Percentiles rank a stretch among this genome's conserved stretches.
phyloP scores from a whole-genome alignment of 495 filamentous ascomycete genomes.

The Penicillium pancosmium region DNA sequence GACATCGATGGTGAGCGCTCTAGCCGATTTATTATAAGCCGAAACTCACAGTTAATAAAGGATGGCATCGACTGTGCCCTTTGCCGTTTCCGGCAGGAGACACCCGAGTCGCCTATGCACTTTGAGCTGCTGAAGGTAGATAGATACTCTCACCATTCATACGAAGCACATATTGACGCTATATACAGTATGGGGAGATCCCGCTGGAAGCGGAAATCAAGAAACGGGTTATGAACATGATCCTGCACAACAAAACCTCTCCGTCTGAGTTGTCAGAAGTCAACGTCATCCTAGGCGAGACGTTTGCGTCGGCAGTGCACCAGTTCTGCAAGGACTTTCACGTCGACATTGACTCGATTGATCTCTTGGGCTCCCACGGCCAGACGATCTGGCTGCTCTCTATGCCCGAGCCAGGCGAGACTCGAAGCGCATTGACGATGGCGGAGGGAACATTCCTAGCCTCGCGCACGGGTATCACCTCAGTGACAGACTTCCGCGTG shows the following conservation, averaged over 20 bases:
- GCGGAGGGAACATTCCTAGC: constrained; percentile 48
- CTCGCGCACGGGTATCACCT: constrained; percentile 46
- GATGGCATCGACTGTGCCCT: constrained; percentile 56
- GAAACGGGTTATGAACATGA: constrained; percentile 58
- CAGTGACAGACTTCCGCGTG: constrained; percentile 49
- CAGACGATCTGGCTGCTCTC: constrained; percentile 61
- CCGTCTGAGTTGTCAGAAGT: constrained; percentile 55
- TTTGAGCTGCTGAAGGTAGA: constrained; percentile 47
- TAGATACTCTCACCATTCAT: constrained; percentile 40
- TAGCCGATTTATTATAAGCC: not conserved
- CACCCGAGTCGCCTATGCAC: constrained; percentile 50
- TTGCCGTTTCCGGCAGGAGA: constrained; percentile 52
- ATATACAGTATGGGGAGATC: constrained; percentile 39
- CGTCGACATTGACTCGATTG: constrained; percentile 50
- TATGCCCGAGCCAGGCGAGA: constrained; percentile 54
- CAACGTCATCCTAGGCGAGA: constrained; percentile 55
- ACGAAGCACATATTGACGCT: constrained; percentile 17
- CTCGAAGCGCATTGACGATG: constrained; percentile 50
- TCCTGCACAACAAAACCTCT: constrained; percentile 53
- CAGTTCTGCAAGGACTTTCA: constrained; percentile 48
- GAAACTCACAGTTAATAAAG: constrained; percentile 10
- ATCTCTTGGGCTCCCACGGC: constrained; percentile 59
- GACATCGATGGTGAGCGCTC: constrained; percentile 16
- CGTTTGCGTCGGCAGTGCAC: constrained; percentile 51
- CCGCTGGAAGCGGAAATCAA: constrained; percentile 55